These are phyloP conservation scores for Phialophora tarda DNA, from an alignment of 2,329 filamentous ascomycete species.

Conservation along the genomic window DNA sequence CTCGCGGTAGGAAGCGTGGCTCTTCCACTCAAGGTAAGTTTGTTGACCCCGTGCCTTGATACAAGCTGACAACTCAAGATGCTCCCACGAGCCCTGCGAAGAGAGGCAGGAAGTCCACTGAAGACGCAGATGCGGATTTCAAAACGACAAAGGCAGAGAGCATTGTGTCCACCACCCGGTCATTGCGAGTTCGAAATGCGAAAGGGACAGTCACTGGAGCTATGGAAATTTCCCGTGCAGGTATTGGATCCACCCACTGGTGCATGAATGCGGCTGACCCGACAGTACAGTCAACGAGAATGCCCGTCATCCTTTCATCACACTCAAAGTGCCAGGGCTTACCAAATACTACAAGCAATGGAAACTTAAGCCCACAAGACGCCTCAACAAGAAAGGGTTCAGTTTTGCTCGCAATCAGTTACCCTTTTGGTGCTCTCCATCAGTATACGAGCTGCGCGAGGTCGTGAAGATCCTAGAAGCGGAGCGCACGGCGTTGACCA, in stretches of 20 bases:
- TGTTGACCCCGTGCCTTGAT: background rate
- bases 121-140: constrained; percentile 3
- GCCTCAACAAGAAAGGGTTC: background rate
- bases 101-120: background rate
- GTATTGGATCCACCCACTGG: background rate
- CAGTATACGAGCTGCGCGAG: background rate
- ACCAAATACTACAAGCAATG: background rate
- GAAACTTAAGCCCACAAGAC: background rate
- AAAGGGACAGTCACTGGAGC: constrained; percentile 11
- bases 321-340: background rate
- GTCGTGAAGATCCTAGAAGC: constrained; percentile 18
- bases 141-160: background rate
- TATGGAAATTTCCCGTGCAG: background rate
- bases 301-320: background rate
- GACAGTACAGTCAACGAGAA: background rate
- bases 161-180: background rate
- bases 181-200: constrained; percentile 5
- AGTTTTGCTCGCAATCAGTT: background rate
- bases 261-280: background rate
- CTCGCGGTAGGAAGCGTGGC: background rate
- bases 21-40: constrained; percentile 4
- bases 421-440: background rate
- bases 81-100: background rate
- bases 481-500: constrained; percentile 18
- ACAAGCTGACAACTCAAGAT: background rate